Evolutionary conservation across 768 basidiomycete genomes (phyloP), one percentile per base, ranked within the genome.

Genomic region (Pleurotus giganteus): DNA sequence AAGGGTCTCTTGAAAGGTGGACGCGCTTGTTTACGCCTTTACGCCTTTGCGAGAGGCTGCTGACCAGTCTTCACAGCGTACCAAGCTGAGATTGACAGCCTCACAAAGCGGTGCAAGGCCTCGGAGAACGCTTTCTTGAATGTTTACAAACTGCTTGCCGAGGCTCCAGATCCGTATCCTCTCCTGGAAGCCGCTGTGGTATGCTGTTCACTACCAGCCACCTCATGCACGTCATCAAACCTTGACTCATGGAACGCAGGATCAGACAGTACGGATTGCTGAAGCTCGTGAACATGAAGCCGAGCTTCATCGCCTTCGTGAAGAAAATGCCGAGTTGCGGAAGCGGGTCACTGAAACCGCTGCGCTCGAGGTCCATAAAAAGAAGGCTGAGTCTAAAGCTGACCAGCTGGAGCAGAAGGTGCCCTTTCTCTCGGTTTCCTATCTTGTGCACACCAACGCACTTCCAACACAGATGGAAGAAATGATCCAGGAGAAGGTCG

Each of bases 81-180:
- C 75, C 96, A 98, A 71, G 82, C 86, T 2, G 97, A 98, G 73
- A 98, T 99, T 55, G 97, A 99, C 75, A 88, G 77, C 65, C 84
- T 99, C 60, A 98, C 96, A 0, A 89, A 91, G 61, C 88, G 97
- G 7, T 91, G 88, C 34, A 98, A 98, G 67, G 71, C 82, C 21
- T 89, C 94, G 8, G 97, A 99, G 77, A 95, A 90, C 63, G 91
- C 94, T 0, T 98, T 99, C 71, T 77, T 98, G n/a, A 92, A 86
- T 62, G 88, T 95, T 17, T 98, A 98, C 79, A 98, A 98, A 67
- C 84, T 96, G 19, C 72, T 99, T 6, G 94, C 96, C 0, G 97
- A 99, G 65, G 96, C 92, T 2, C 97, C 96, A 0, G 97, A 99
- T 68, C 97, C 97, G 13, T 97, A 96, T 67, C 97, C 97, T 7